Conservation (phyloP, 306 rosid genomes). For the Corylus americana region DNA sequence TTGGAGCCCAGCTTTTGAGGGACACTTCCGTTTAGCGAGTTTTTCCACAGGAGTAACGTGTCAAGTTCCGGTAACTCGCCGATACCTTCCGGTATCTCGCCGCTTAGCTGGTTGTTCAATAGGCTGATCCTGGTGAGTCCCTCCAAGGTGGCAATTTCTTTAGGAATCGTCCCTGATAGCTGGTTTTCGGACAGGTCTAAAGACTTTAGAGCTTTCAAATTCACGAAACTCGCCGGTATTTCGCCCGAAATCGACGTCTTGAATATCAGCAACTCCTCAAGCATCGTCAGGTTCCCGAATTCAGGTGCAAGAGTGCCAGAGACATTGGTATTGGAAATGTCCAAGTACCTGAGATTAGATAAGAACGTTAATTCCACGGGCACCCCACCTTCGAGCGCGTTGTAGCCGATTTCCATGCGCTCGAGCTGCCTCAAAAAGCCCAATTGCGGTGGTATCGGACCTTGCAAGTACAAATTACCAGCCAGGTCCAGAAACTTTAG, state of each 20-base stretch:
- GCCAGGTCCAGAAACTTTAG: slow-evolving; percentile 59
- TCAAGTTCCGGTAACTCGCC: slow-evolving; percentile 70
- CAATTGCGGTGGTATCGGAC: slow-evolving; percentile 60
- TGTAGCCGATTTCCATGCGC: slow-evolving; percentile 88
- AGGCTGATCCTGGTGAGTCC: slow-evolving; percentile 52
- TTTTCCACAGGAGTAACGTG: slow-evolving; percentile 63
- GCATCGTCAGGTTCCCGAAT: slow-evolving; percentile 66
- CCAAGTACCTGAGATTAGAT: slow-evolving; percentile 63
- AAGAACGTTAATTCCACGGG: slow-evolving; percentile 55
- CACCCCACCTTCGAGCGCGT: slow-evolving; percentile 53
- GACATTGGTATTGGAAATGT: slow-evolving; percentile 58
- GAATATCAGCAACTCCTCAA: slow-evolving; percentile 64
- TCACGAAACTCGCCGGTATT: slow-evolving; percentile 68
- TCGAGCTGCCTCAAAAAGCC: slow-evolving; percentile 54
- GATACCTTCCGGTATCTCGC: slow-evolving; percentile 64
- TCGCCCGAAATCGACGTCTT: slow-evolving; percentile 53
- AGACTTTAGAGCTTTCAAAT: slow-evolving; percentile 43
- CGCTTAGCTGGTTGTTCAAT: slow-evolving; percentile 59
- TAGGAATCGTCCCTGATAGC: slow-evolving; percentile 72
- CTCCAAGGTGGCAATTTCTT: slow-evolving; percentile 34
- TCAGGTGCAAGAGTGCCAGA: slow-evolving; percentile 59
- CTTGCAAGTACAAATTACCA: slow-evolving; percentile 62
- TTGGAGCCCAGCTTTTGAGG: slow-evolving; percentile 71
- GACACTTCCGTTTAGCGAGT: slow-evolving; percentile 66
- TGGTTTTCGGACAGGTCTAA: slow-evolving; percentile 83